Evolutionary conservation across 371 early-diverging fungal genomes (phyloP), one percentile per base, ranked within the genome.

Genomic region (Circinella umbellata): DNA sequence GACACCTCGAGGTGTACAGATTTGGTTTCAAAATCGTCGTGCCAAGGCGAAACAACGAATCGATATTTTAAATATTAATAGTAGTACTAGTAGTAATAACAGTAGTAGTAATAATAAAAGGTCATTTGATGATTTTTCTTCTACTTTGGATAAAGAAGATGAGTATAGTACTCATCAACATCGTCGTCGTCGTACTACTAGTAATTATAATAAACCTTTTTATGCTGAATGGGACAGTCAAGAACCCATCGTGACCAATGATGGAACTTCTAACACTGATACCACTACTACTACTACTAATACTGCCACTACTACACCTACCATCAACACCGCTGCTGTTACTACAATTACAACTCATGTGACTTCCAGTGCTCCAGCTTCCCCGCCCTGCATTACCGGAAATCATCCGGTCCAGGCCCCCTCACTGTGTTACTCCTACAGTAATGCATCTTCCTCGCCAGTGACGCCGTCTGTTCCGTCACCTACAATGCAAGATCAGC

Each of bases 21-120:
- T 98, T 47, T 98, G 99, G 99, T 99, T 99, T 79, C 99, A 99
- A 74, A 99, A 99, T 81, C 89, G 96, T 37, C 89, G 99, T 59
- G 97, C 97, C 27, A 98, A 97, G 80, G 83, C 78, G 15, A 77
- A 77, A 36, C 73, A 69, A 42, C 15, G n/a, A 18, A 17, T 61
- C 34, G 61, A 61, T 10, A 35, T 27, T 27, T 27, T 27, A 27
- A 27, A 27, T 27, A 27, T 27, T 27, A 27, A 27, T 27, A 27
- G 27, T 27, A 27, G 27, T 27, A 27, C 27, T 27, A 27, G 27
- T 27, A 27, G 27, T 27, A 27, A 27, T 11, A 11, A 42, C 42
- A 42, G 42, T 11, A 42, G 42, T 42, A 42, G 42, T 27, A 27
- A 42, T 42, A 27, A 61, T 4, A 57, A 49, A 63, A 67, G 51